phyloP scores from a whole-genome alignment of 352 stramenopile species.

The Pythium oligandrum region DNA sequence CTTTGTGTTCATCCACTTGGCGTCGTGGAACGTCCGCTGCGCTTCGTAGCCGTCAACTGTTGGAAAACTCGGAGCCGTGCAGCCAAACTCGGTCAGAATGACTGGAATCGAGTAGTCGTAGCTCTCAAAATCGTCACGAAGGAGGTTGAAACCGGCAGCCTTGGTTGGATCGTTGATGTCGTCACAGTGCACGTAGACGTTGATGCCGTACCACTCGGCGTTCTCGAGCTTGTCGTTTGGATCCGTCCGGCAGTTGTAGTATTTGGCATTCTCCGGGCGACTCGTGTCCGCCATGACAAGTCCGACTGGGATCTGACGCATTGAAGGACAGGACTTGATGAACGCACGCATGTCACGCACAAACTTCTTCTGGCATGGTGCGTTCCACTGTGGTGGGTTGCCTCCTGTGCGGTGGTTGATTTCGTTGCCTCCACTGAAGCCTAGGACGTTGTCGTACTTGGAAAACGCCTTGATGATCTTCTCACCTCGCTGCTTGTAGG shows the following conservation, averaged over 20 bases:
- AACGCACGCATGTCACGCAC: conserved; percentile 82
- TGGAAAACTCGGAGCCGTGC: conserved; percentile 32
- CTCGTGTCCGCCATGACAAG: conserved; percentile 64
- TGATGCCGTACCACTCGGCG: conserved; percentile 84
- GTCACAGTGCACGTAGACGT: conserved; percentile 79
- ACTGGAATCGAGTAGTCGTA: conserved; percentile 58
- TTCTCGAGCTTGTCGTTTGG: conserved; percentile 53
- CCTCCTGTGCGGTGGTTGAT: conserved; percentile 63
- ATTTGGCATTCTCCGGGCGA: conserved; percentile 54
- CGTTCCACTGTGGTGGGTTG: conserved; percentile 47
- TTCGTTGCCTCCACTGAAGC: conserved; percentile 78
- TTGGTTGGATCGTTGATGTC: conserved; percentile 34
- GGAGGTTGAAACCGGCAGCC: conserved; percentile 47
- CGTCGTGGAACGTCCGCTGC: conserved; percentile 75
- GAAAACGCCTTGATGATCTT: conserved; percentile 79
- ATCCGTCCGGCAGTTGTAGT: conserved; percentile 83
- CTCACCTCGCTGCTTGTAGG: conserved; percentile 70
- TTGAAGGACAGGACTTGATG: conserved; percentile 45
- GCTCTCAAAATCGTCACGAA: conserved; percentile 49
- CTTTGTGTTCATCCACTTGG: conserved; percentile 45
- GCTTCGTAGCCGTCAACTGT: conserved; percentile 58
- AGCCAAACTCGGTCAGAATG: conserved; percentile 65
- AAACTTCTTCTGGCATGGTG: conserved; percentile 88
- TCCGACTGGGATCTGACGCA: conserved; percentile 70
- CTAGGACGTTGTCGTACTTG: conserved; percentile 81